phyloP scores from a whole-genome alignment of 2,329 filamentous ascomycete genomes.

The Exserohilum turcica region DNA sequence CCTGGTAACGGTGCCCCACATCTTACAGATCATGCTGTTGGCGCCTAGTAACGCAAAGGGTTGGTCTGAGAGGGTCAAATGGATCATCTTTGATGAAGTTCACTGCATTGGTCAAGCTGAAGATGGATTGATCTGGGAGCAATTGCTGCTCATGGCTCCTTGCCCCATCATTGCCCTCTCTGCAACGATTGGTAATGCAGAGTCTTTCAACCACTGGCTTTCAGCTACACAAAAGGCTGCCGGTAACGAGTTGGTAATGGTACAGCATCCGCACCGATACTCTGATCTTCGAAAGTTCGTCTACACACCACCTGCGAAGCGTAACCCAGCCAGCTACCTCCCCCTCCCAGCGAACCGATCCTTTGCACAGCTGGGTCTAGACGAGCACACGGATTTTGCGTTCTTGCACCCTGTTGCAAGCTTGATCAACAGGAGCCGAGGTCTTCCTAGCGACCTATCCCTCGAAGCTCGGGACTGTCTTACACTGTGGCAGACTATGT shows the following conservation, averaged over 20 bases:
- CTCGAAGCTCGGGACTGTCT: constrained; percentile 75
- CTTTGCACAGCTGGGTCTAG: constrained; percentile 54
- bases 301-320: constrained; percentile 58
- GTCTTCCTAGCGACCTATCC: constrained; percentile 68
- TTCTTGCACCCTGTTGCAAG: constrained; percentile 71
- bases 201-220: constrained; percentile 73
- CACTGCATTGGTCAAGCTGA: constrained; percentile 79
- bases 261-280: constrained; percentile 71
- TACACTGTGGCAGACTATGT: constrained; percentile 68
- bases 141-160: constrained; percentile 72
- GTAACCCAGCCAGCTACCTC: constrained; percentile 52
- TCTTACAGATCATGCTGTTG: constrained; percentile 76
- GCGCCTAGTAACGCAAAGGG: constrained; percentile 68
- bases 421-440: constrained; percentile 65
- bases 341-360: constrained; percentile 51
- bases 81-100: constrained; percentile 83
- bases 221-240: constrained; percentile 65
- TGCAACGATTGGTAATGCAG: constrained; percentile 77
- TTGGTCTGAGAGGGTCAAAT: constrained; percentile 71
- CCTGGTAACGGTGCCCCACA: constrained; percentile 76
- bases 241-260: constrained; percentile 68
- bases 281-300: constrained; percentile 79
- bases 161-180: constrained; percentile 81
- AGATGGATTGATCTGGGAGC: constrained; percentile 79
- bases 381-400: constrained; percentile 56